Conservation (phyloP, 441 rosid genomes). For the Dalechampia spathulata region DNA sequence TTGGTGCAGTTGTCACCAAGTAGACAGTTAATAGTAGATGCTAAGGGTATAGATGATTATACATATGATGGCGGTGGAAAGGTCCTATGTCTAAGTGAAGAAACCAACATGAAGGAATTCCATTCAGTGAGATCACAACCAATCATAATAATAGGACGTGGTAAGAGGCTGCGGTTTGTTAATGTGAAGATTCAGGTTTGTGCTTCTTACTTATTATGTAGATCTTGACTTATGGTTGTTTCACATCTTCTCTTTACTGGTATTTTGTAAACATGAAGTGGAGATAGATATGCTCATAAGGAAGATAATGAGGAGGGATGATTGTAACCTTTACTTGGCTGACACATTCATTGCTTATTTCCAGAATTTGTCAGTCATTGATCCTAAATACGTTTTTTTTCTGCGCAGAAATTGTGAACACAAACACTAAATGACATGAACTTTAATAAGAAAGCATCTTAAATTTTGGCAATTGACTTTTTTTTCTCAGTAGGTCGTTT, state of each 20-base stretch:
- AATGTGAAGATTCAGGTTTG: conserved; percentile 88
- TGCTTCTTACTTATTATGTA: conserved; percentile 14
- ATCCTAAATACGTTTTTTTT: too few species aligned
- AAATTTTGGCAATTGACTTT: too few species aligned
- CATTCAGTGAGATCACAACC: conserved; percentile 50
- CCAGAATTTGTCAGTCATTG: too few species aligned
- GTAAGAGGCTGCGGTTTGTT: conserved; percentile 86
- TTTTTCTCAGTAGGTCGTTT: too few species aligned
- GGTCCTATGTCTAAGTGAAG: conserved; percentile 56
- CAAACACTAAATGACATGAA: not conserved
- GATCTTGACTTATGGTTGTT: conserved; percentile 6
- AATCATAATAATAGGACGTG: conserved; percentile 80
- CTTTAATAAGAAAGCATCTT: too few species aligned
- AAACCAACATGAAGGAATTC: conserved; percentile 42
- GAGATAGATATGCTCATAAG: not conserved
- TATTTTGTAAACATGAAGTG: not conserved
- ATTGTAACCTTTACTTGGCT: not conserved
- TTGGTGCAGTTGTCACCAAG: conserved; percentile 76
- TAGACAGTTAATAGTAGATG: conserved; percentile 84
- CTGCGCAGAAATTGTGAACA: not conserved
- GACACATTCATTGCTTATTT: not conserved
- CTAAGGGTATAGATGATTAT: conserved; percentile 73
- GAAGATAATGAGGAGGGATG: not conserved
- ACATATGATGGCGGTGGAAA: conserved; percentile 93
- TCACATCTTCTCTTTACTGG: conserved; percentile 1